Percentiles rank a stretch among this genome's conserved stretches.
Conservation (phyloP, 2,329 filamentous ascomycete species). For the Truncatella angustata region DNA sequence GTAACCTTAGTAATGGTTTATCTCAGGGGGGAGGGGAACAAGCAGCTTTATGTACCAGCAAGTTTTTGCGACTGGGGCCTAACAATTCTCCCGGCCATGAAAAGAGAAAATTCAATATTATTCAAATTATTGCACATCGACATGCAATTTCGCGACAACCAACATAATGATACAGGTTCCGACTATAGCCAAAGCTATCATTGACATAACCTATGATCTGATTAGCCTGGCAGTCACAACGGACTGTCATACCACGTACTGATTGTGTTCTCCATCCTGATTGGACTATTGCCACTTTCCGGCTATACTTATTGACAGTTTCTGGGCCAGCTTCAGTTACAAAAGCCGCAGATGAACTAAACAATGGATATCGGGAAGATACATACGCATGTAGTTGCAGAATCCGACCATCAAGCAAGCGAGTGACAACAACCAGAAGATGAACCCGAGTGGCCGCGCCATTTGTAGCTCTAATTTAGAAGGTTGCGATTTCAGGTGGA, state of each 20-base stretch:
- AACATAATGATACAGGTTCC: constrained; percentile 65
- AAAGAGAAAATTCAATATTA: background rate
- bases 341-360: background rate
- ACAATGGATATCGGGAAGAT: background rate
- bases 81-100: no score
- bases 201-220: constrained; percentile 53
- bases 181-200: constrained; percentile 62
- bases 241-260: constrained; percentile 42
- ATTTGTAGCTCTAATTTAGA: constrained; percentile 69
- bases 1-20: no score
- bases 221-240: background rate
- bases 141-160: constrained; percentile 41
- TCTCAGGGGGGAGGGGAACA: no score
- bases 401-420: constrained; percentile 75
- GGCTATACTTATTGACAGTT: constrained; percentile 76
- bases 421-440: constrained; percentile 84
- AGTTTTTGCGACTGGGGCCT: no score
- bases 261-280: constrained; percentile 89
- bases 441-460: constrained; percentile 76
- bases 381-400: constrained; percentile 78
- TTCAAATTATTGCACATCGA: constrained; percentile 16
- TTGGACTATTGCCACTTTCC: constrained; percentile 80
- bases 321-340: constrained; percentile 34
- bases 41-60: no score
- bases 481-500: constrained; percentile 79